These are phyloP conservation scores for Apium graveolens DNA, from an alignment of 129 eudicot genomes.

Conservation along the genomic window DNA sequence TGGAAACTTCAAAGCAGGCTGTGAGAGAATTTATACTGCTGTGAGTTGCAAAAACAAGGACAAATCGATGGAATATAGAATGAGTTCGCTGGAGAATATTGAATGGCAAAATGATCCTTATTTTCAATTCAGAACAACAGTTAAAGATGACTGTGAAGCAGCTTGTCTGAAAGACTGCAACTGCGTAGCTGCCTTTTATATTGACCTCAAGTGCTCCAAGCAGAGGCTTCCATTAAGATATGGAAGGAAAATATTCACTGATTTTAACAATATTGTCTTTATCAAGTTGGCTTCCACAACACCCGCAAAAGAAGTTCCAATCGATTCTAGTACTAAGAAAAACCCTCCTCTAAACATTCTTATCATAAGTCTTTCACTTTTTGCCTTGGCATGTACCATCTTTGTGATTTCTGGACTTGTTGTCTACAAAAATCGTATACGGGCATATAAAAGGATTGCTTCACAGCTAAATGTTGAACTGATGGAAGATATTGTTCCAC, in stretches of 20 bases:
- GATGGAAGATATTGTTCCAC: slow-evolving; percentile 10
- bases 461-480: too few relatives aligned
- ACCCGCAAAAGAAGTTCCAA: background rate
- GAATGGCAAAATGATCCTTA: too few relatives aligned
- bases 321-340: background rate
- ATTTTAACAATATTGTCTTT: background rate
- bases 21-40: too few relatives aligned
- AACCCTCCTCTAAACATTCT: background rate
- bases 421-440: background rate
- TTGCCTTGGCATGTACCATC: background rate
- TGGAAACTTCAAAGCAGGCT: too few relatives aligned
- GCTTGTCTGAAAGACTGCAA: slow-evolving; percentile 22
- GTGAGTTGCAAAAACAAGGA: too few relatives aligned
- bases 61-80: too few relatives aligned
- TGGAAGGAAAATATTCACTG: too few relatives aligned
- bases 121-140: background rate
- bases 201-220: slow-evolving; percentile 5
- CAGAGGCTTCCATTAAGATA: slow-evolving; percentile 16
- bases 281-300: slow-evolving; percentile 6
- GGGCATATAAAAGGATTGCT: too few relatives aligned
- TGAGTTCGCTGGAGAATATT: too few relatives aligned
- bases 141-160: slow-evolving; percentile 15
- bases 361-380: background rate
- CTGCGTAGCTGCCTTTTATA: slow-evolving; percentile 11
- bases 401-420: background rate